Evolutionary conservation across 805 yeast species (phyloP), one percentile per base, ranked within the genome.

Genomic region (Kazachstania africana): DNA sequence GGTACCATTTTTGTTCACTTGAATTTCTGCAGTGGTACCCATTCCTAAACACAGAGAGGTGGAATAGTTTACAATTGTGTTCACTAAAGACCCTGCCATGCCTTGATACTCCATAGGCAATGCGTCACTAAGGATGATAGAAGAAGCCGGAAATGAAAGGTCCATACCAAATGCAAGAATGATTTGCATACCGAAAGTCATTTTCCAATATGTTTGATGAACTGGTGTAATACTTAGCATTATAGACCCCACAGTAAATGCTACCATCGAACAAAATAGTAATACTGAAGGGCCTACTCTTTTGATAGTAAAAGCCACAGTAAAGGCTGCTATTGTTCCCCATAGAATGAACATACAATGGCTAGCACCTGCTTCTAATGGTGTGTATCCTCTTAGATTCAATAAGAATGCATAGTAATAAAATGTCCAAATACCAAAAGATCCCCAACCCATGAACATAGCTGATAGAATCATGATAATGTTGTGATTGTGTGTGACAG

Each of bases 81-180:
- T 65, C 4, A 78, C 75, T 31, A 80, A 56, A 0, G 84, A 75
- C 0, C 83, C 85, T 1, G 85, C 85, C 66, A 77, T 70, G 5
- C 88, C 91, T 53, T 80, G 88, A 42, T 75, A 72, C 34, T 67
- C 60, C 28, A 61, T 50, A 0, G 87, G 85, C 20, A 79, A 57
- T 30, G 57, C 57, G 36, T 73, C 75, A 6, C 78, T 67, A 25
- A 79, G 50, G 9, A 76, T 64, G 27, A 79, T 62, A 0, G 84
- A 70, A 0, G 80, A 73, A 1, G 87, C 75, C 0, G 88, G 88
- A 51, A 78, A 79, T 23, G 80, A 72, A 48, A 75, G 58, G 48
- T 80, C 88, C 87, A 80, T 78, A 3, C 84, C 93, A 63, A 74
- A 76, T 6, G 75, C 66, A 4, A 72, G 56, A 6, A 78, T 53